Evolutionary conservation across 805 yeast genomes (phyloP).

Genomic region (Ogataea sp.): DNA sequence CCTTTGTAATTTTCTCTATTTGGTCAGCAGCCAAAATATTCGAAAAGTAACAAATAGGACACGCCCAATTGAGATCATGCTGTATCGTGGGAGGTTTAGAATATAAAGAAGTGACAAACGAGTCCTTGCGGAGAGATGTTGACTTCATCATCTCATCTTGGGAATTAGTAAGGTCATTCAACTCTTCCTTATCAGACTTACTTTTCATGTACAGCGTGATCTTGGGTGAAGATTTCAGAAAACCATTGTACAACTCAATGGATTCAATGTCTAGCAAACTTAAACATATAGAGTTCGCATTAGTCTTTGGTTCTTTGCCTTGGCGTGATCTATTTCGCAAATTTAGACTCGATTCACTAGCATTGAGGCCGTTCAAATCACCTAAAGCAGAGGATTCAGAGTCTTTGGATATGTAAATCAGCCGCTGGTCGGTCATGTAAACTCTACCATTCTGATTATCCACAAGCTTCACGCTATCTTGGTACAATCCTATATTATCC

Average conservation of each 20-base stretch:
- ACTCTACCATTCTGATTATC: slow-evolving; percentile 68
- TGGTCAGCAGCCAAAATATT: slow-evolving; percentile 33
- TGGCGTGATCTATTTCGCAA: too few relatives aligned
- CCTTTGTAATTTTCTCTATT: background rate
- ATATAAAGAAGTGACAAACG: background rate
- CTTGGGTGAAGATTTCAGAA: slow-evolving; percentile 74
- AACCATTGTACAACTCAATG: slow-evolving; percentile 34
- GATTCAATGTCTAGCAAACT: slow-evolving; percentile 13
- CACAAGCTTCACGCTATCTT: slow-evolving; percentile 57
- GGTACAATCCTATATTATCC: slow-evolving; percentile 65
- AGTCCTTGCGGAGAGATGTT: background rate
- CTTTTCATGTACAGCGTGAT: slow-evolving; percentile 28
- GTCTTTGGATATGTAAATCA: slow-evolving; percentile 61
- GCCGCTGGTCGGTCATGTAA: slow-evolving; percentile 65
- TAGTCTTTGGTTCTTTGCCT: too few relatives aligned
- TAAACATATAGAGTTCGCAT: slow-evolving; percentile 10
- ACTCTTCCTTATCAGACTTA: background rate
- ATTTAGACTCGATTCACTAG: slow-evolving; percentile 2
- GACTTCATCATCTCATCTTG: background rate
- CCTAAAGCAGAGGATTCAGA: slow-evolving; percentile 2
- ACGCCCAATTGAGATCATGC: slow-evolving; percentile 51
- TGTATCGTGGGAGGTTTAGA: background rate
- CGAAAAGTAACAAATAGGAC: slow-evolving; percentile 80
- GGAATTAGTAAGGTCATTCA: too few relatives aligned
- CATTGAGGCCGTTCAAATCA: too few relatives aligned